phyloP scores from a whole-genome alignment of 768 basidiomycete genomes.

The Amanita rimosa region DNA sequence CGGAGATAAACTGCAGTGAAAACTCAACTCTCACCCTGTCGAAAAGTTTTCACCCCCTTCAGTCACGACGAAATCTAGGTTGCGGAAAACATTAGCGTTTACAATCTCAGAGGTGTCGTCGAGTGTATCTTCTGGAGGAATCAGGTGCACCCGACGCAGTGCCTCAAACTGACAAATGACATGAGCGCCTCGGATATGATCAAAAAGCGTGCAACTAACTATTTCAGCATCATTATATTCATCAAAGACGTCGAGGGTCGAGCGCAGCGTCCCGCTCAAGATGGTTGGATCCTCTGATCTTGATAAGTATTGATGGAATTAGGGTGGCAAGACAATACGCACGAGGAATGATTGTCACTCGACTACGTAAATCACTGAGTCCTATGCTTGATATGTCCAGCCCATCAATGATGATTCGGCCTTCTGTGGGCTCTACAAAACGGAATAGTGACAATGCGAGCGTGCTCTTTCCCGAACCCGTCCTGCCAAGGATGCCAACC shows the following conservation, averaged over 20 bases:
- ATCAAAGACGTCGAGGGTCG: conserved; percentile 76
- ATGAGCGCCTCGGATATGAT: background rate
- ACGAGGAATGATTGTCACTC: conserved; percentile 67
- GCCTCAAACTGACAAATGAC: conserved; percentile 52
- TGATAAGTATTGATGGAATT: conserved; percentile 47
- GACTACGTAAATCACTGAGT: conserved; percentile 62
- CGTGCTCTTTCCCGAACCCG: conserved; percentile 73
- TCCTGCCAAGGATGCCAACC: conserved; percentile 65
- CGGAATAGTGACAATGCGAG: conserved; percentile 76
- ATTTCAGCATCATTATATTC: conserved; percentile 82
- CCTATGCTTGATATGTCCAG: conserved; percentile 69
- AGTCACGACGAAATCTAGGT: conserved; percentile 61
- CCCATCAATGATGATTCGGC: conserved; percentile 58
- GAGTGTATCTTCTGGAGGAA: conserved; percentile 42
- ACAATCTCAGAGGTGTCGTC: conserved; percentile 36
- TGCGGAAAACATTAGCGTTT: conserved; percentile 69
- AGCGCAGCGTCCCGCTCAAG: conserved; percentile 70
- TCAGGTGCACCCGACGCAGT: conserved; percentile 74
- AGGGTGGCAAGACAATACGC: conserved; percentile 7
- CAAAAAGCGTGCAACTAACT: conserved; percentile 25
- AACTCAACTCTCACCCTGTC: conserved; percentile 40
- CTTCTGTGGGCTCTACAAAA: conserved; percentile 75
- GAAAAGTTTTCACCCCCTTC: conserved; percentile 90
- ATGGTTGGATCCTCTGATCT: conserved; percentile 81
- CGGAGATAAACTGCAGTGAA: background rate